phyloP scores from a whole-genome alignment of 2,329 filamentous ascomycete genomes.

The Lasiodiplodia theobromae region DNA sequence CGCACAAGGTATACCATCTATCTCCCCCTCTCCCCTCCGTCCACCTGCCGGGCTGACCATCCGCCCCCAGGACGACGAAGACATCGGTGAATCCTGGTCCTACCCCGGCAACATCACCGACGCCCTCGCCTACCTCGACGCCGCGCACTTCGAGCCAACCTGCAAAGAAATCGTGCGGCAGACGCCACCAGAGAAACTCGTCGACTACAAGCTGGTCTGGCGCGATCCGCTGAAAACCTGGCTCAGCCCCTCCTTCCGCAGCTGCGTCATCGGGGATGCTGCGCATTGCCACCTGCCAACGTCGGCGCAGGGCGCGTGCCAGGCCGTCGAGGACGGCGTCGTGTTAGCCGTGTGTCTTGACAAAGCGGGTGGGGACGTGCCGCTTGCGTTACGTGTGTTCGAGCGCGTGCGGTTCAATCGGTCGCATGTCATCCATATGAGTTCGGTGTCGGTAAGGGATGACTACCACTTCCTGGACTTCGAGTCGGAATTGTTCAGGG shows the following conservation, averaged over 20 bases:
- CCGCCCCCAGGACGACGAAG: background rate
- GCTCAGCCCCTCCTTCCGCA: constrained; percentile 53
- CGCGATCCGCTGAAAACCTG: constrained; percentile 56
- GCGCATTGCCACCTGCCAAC: constrained; percentile 60
- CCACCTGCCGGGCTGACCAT: too few species aligned
- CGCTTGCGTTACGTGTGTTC: background rate
- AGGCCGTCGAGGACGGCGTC: constrained; percentile 58
- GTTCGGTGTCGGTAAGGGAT: too few species aligned
- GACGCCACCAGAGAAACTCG: constrained; percentile 37
- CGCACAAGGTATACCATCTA: background rate
- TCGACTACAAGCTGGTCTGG: constrained; percentile 61
- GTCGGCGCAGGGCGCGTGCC: constrained; percentile 56
- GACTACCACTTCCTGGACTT: too few species aligned
- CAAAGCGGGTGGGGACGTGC: background rate
- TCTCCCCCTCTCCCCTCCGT: too few species aligned
- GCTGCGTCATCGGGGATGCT: constrained; percentile 57
- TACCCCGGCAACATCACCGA: background rate
- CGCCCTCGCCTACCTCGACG: constrained; percentile 22
- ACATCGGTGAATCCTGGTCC: constrained; percentile 18
- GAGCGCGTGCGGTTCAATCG: background rate
- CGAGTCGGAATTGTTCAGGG: background rate
- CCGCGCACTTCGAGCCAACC: too few species aligned
- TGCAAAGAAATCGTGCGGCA: too few species aligned
- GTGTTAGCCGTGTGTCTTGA: background rate
- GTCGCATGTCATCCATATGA: background rate